Conservation (phyloP, 768 basidiomycete genomes). For the Lactarius sp. region DNA sequence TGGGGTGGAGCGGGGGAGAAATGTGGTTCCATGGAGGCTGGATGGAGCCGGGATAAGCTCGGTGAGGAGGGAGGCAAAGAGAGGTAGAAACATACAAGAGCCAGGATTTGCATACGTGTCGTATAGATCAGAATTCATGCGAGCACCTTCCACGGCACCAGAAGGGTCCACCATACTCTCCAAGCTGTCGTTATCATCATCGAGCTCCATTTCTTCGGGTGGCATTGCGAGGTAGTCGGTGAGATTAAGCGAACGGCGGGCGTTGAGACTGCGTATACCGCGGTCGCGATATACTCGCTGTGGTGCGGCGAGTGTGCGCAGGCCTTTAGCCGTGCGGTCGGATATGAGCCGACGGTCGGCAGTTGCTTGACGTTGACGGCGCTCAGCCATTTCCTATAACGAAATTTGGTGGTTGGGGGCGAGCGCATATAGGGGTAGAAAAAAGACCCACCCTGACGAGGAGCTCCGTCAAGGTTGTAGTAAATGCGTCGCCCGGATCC, state of each 20-base stretch:
- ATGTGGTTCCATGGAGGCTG: constrained; percentile 12
- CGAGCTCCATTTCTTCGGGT: constrained; percentile 48
- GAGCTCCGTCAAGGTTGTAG: constrained; percentile 66
- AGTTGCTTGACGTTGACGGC: constrained; percentile 48
- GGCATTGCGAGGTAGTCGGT: constrained; percentile 50
- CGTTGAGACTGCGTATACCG: constrained; percentile 1
- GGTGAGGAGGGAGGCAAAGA: neutral
- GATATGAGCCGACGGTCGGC: constrained; percentile 59
- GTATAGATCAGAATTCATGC: constrained; percentile 56
- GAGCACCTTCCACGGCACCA: constrained; percentile 47
- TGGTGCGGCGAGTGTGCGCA: constrained; percentile 52
- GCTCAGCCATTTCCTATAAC: constrained; percentile 69
- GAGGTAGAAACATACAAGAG: constrained; percentile 7
- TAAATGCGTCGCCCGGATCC: constrained; percentile 77
- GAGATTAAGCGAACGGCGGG: constrained; percentile 35
- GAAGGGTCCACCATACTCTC: constrained; percentile 39
- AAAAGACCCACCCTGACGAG: constrained; percentile 62
- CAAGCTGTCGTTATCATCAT: constrained; percentile 62
- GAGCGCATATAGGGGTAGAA: neutral
- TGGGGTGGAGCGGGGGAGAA: constrained; percentile 12
- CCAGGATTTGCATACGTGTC: constrained; percentile 46
- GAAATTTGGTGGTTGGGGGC: constrained; percentile 14
- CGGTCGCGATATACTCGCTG: constrained; percentile 48
- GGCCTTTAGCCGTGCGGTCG: constrained; percentile 58
- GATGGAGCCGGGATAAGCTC: neutral